These are phyloP conservation scores for Pleodorina starrii DNA, from an alignment of 139 green algal species.

Conservation along the genomic window DNA sequence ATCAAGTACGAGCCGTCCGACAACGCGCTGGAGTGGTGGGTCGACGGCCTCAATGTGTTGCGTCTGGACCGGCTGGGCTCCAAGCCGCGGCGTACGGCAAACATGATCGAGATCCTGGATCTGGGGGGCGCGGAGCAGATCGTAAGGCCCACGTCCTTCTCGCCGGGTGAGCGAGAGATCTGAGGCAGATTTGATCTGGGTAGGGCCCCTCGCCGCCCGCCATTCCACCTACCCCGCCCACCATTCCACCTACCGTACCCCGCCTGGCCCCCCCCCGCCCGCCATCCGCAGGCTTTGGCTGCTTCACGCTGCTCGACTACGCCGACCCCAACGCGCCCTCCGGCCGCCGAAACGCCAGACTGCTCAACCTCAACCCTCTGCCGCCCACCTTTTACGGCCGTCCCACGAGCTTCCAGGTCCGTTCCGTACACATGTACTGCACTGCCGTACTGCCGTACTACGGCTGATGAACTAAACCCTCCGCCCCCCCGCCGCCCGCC, in stretches of 20 bases:
- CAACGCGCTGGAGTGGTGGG: slow-evolving; percentile 10
- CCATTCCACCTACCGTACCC: background rate
- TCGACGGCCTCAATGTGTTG: background rate
- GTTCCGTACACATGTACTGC: too few relatives aligned
- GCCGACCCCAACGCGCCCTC: background rate
- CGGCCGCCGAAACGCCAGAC: background rate
- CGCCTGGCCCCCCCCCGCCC: background rate
- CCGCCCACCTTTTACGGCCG: background rate
- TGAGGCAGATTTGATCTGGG: too few relatives aligned
- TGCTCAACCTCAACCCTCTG: slow-evolving; percentile 4
- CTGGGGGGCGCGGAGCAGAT: background rate
- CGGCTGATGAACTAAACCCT: too few relatives aligned
- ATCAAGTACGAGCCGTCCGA: background rate
- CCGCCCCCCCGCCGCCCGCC: too few relatives aligned
- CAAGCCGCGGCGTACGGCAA: background rate
- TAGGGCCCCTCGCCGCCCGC: background rate
- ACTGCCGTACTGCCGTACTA: too few relatives aligned
- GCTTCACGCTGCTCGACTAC: slow-evolving; percentile 21
- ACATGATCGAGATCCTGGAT: background rate
- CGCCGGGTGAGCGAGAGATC: background rate
- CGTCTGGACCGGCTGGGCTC: background rate
- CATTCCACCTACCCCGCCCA: background rate
- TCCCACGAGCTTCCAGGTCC: background rate
- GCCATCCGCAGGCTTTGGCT: slow-evolving; percentile 1
- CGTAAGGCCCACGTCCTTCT: background rate